Percentiles rank a stretch among this genome's conserved stretches.
Evolutionary conservation across 23 red algal species (phyloP).

Genomic region (Gracilaria gracilis): DNA sequence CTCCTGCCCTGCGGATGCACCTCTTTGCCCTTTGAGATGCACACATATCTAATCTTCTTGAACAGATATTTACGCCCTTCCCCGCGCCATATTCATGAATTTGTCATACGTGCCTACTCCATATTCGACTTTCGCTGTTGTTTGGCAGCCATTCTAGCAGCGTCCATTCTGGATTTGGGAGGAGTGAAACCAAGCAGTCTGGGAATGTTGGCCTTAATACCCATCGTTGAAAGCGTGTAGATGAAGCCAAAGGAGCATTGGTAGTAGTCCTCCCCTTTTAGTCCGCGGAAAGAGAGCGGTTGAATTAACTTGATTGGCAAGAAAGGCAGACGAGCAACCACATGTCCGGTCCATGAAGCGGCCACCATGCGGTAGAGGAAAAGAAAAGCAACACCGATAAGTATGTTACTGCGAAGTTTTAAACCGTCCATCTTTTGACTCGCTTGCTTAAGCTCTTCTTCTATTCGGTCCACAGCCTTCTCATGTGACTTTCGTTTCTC

Average conservation of each 20-base stretch:
- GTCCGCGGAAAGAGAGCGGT: constrained; percentile 65
- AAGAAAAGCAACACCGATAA: constrained; percentile 55
- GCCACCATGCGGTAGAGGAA: constrained; percentile 70
- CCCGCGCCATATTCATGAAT: neutral
- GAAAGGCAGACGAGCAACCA: constrained; percentile 83
- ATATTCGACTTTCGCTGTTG: constrained; percentile 39
- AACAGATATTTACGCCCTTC: too few relatives aligned
- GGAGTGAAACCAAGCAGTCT: constrained; percentile 71
- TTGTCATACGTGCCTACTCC: neutral
- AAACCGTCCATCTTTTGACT: constrained; percentile 46
- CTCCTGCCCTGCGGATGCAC: too few relatives aligned
- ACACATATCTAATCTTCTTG: too few relatives aligned
- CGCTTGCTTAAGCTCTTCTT: constrained; percentile 78
- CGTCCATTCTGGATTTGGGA: constrained; percentile 62
- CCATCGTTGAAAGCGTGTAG: constrained; percentile 81
- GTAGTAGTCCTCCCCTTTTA: constrained; percentile 51
- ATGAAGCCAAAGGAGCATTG: constrained; percentile 72
- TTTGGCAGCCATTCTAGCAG: constrained; percentile 59
- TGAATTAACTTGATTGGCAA: constrained; percentile 68
- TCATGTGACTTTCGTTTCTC: constrained; percentile 83
- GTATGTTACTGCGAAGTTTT: constrained; percentile 54
- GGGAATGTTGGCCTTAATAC: constrained; percentile 78
- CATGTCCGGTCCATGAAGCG: constrained; percentile 45
- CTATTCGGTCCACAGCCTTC: constrained; percentile 69
- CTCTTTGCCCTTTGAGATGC: too few relatives aligned